Evolutionary conservation across 2,329 filamentous ascomycete genomes (phyloP), one percentile per base, ranked within the genome.

Genomic region (Ophiostoma australiae): DNA sequence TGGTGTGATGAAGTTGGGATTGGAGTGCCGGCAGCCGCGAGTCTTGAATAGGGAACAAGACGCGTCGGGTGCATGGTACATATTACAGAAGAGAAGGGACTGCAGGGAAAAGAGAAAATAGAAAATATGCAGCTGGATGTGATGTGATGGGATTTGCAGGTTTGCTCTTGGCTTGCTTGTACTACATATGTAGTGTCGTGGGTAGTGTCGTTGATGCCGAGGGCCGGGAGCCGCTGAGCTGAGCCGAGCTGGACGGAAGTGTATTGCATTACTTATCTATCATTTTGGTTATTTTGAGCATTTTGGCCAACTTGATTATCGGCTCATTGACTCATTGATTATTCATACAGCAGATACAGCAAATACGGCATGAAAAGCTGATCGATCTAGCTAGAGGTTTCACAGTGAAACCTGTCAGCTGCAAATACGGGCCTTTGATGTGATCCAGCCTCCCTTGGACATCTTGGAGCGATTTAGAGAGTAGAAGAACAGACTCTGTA

Each of bases 361-460:
- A 41, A 41, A 41, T 41, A 13, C 39, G 15, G 37, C 5, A 15
- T 41, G 15, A 41, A 41, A 15, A 39, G 39, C 15, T 41, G n/a
- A 31, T 27, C n/a, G n/a, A 58, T 27, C 39, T 41, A 10, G 11
- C 23, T 58, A 58, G 17, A 37, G 17, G 61, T 65, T 65, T 65
- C 61, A 37, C 15, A 37, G 61, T 65, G 61, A 65, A 37, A 65
- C 61, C 61, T n/a, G 61, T 37, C 61, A 35, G 61, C 61, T 23
- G 58, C 4, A 35, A 35, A 65, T 65, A 37, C 52, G 52, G 52
- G 23, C n/a, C 44, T 48, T 23, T 58, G 52, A 58, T 58, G 52
- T 27, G 23, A 27, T 23, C 52, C 52, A 58, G 52, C 52, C 52
- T 58, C 52, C 52, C 52, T 58, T 27, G 44, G n/a, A 23, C 8